Conservation (phyloP, 1,284 basidiomycete species). For the Ustilago hordei region DNA sequence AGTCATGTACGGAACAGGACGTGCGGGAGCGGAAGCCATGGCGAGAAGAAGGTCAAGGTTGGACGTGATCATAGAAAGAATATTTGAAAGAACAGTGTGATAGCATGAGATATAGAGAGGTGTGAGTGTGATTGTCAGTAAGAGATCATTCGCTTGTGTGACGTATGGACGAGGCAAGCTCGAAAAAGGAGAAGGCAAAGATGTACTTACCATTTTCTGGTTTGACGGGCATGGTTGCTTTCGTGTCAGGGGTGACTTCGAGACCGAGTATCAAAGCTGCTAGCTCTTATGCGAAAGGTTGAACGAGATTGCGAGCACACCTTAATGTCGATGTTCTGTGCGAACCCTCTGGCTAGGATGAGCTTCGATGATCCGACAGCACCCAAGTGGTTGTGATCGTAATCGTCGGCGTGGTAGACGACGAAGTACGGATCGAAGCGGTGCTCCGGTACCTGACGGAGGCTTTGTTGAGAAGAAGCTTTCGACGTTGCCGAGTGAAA, state of each 20-base stretch:
- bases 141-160: neutral
- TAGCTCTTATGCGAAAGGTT: neutral
- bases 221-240: slow-evolving; percentile 21
- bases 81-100: neutral
- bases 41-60: slow-evolving; percentile 3
- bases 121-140: slow-evolving; percentile 4
- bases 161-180: neutral
- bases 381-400: neutral
- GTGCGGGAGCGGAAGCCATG: slow-evolving; percentile 4
- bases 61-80: slow-evolving; percentile 8
- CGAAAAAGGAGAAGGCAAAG: neutral
- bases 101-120: neutral
- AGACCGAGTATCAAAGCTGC: neutral
- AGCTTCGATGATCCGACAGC: neutral
- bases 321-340: neutral
- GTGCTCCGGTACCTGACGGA: neutral
- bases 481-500: neutral
- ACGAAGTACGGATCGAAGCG: neutral
- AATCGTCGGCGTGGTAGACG: neutral
- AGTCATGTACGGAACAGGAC: neutral
- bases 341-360: neutral
- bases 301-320: too few species aligned
- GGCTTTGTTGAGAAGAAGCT: slow-evolving; percentile 3
- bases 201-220: slow-evolving; percentile 28
- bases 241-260: neutral